phyloP scores from a whole-genome alignment of 495 filamentous ascomycete genomes.

The Pseudomonodictys pantanalensis region DNA sequence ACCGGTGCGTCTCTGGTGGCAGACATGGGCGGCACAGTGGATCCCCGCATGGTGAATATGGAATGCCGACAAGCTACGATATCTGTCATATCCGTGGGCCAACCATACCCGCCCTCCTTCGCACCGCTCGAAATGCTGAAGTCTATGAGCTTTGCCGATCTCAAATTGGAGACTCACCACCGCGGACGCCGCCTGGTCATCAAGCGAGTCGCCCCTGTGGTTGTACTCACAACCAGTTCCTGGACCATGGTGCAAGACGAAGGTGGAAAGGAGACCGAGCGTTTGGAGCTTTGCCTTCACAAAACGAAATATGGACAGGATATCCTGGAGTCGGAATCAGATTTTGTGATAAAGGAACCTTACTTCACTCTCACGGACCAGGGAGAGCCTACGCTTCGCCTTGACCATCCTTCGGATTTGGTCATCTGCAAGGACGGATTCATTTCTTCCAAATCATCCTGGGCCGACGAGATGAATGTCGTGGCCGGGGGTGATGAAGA shows the following conservation, averaged over 20 bases:
- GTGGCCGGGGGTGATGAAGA: slow-evolving; percentile 18
- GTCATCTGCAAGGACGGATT: slow-evolving; percentile 9
- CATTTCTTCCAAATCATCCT: too few species aligned
- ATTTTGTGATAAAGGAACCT: slow-evolving; percentile 31
- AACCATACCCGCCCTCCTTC: slow-evolving; percentile 41
- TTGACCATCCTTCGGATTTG: slow-evolving; percentile 33
- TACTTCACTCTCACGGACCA: slow-evolving; percentile 25
- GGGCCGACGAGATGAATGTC: neutral
- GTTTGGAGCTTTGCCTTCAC: slow-evolving; percentile 31
- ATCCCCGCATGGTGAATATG: slow-evolving; percentile 18
- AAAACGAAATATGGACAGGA: slow-evolving; percentile 28
- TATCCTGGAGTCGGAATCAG: slow-evolving; percentile 10
- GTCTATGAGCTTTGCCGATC: slow-evolving; percentile 37
- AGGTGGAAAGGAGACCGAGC: slow-evolving; percentile 12
- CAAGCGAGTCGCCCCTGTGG: slow-evolving; percentile 16
- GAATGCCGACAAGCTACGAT: slow-evolving; percentile 18
- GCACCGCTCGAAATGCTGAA: slow-evolving; percentile 32
- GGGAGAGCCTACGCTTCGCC: slow-evolving; percentile 13
- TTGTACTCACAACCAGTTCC: slow-evolving; percentile 18
- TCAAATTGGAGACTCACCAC: slow-evolving; percentile 22
- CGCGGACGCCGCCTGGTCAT: slow-evolving; percentile 11
- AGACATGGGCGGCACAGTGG: slow-evolving; percentile 37
- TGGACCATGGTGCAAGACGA: slow-evolving; percentile 26
- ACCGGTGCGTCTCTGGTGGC: slow-evolving; percentile 39
- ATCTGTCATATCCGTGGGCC: slow-evolving; percentile 35